phyloP scores from a whole-genome alignment of 2,329 filamentous ascomycete species.

The Xylaria hypoxylon region DNA sequence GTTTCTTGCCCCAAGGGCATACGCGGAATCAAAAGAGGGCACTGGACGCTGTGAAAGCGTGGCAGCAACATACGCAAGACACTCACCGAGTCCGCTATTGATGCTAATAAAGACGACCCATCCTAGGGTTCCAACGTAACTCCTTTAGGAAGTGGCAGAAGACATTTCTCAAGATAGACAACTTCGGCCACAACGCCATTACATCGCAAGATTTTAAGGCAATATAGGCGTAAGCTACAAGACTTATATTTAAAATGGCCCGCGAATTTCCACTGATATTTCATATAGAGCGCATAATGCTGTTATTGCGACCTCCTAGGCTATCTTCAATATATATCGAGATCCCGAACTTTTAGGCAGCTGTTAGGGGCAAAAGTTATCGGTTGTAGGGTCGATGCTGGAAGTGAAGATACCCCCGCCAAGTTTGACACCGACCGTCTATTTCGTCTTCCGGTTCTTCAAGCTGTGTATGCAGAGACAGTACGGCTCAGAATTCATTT shows the following conservation, averaged over 20 bases:
- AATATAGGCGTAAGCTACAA: constrained; percentile 46
- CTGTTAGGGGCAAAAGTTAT: constrained; percentile 26
- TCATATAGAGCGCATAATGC: constrained; percentile 42
- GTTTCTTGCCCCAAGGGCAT: too few species aligned
- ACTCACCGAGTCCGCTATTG: too few species aligned
- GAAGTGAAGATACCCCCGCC: constrained; percentile 30
- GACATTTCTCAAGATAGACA: too few species aligned
- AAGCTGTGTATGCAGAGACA: constrained; percentile 49
- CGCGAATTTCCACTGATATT: constrained; percentile 28
- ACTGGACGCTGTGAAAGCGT: too few species aligned
- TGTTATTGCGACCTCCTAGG: constrained; percentile 43
- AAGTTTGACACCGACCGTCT: constrained; percentile 43
- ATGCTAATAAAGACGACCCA: too few species aligned
- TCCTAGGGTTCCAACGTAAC: too few species aligned
- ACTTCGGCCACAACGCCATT: too few species aligned
- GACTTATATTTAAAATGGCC: not conserved
- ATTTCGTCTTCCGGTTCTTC: constrained; percentile 44
- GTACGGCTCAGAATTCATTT: constrained; percentile 49
- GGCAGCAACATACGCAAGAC: too few species aligned
- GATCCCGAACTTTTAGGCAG: constrained; percentile 44
- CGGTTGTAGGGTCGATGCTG: constrained; percentile 32
- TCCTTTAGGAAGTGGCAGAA: too few species aligned
- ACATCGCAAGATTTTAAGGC: too few species aligned
- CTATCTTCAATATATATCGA: constrained; percentile 45
- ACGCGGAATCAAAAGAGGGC: too few species aligned